phyloP scores from a whole-genome alignment of 176 grass and related monocot genomes.

The Olyra latifolia region DNA sequence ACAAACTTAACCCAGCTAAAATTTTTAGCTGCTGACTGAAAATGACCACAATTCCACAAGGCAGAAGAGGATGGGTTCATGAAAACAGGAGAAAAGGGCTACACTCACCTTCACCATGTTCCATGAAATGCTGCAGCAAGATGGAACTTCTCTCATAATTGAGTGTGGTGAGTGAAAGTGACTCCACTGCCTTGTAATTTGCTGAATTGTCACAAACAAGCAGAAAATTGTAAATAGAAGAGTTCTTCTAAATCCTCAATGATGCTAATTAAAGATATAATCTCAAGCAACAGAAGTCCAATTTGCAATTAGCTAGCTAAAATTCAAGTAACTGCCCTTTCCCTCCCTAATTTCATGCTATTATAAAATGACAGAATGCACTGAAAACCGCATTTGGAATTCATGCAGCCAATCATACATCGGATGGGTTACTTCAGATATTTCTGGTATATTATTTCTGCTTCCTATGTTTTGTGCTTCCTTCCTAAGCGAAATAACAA shows the following conservation, averaged over 20 bases:
- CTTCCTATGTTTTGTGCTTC: neutral
- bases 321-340: slow-evolving; percentile 1
- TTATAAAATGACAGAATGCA: neutral
- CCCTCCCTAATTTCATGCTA: slow-evolving; percentile 3
- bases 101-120: slow-evolving; percentile 60
- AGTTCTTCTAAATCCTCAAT: neutral
- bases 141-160: slow-evolving; percentile 85
- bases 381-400: neutral
- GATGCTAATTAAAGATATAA: neutral
- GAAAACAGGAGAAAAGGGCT: neutral
- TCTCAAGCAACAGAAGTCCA: neutral
- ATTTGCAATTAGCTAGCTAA: neutral
- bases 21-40: neutral
- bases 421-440: neutral
- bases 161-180: slow-evolving; percentile 87
- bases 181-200: slow-evolving; percentile 91
- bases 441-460: neutral
- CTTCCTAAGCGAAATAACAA: neutral
- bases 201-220: slow-evolving; percentile 58
- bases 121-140: slow-evolving; percentile 69
- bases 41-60: too few relatives aligned
- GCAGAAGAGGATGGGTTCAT: neutral
- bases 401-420: neutral
- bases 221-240: slow-evolving; percentile 23
- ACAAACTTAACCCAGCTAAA: neutral